Evolutionary conservation across 257 asterid genomes (phyloP), one percentile per base, ranked within the genome.

Genomic region (Cynanchum wilfordii): DNA sequence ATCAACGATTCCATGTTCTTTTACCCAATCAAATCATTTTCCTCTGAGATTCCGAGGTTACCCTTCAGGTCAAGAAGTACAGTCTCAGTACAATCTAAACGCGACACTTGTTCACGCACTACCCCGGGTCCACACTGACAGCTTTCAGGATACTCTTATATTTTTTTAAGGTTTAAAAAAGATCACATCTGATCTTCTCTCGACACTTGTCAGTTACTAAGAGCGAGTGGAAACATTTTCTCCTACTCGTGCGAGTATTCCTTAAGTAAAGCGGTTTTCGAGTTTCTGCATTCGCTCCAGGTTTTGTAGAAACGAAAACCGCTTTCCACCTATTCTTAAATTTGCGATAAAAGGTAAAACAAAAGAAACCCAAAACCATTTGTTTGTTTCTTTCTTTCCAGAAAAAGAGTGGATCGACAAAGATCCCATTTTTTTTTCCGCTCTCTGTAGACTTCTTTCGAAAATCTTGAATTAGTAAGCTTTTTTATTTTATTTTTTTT

Each of bases 11-110:
- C 62, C 25, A 54, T 12, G 27, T 1, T n/a, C 10, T 20, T 2
- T 19, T 20, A n/a, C 30, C 62, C 62, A 55, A 55, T 55, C 30
- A 55, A 55, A 55, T 22, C 20, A 52, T n/a, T 55, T n/a, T 22
- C 3, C 56, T 78, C 78, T 79, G 83, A 80, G 76, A 78, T 78
- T 87, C 85, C 90, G 84, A 87, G 88, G 87, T 59, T 65, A 76
- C 54, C 7, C 59, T 79, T 69, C 76, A 40, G 40, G 49, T 70
- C 60, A 2, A 13, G 47, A 7, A 42, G 47, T 42, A 42, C 47
- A 42, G 47, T 42, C 11, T 42, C 47, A 51, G 57, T 17, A 51
- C 22, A 51, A 51, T 51, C 57, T 51, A 9, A 7, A n/a, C 0
- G n/a, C 57, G 56, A 51, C 56, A 51, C 19, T 4, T 51, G 20